Evolutionary conservation across 164 flowering plant species (phyloP).

Genomic region (Annona cherimola): DNA sequence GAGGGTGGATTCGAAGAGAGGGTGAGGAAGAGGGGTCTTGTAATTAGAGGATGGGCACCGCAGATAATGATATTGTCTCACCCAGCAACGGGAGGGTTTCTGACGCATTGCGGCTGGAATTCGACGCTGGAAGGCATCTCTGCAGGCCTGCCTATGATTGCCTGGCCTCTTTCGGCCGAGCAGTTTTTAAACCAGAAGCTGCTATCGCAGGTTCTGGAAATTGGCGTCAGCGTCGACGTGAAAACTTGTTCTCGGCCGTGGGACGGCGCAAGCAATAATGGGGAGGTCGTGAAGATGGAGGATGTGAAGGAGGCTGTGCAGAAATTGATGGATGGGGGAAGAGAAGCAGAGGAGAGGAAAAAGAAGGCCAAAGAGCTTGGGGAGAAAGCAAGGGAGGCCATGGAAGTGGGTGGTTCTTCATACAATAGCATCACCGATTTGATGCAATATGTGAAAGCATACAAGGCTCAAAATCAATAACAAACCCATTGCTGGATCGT

Average conservation of each 20-base stretch:
- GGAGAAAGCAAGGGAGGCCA: conserved; percentile 26
- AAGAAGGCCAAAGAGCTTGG: conserved; percentile 33
- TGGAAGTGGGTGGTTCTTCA: conserved; percentile 54
- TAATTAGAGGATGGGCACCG: conserved; percentile 69
- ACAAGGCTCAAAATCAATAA: too few relatives aligned
- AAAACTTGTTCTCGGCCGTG: conserved; percentile 31
- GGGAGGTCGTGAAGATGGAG: conserved; percentile 9
- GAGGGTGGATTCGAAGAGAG: conserved; percentile 38
- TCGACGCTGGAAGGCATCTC: conserved; percentile 50
- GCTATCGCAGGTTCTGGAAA: conserved; percentile 29
- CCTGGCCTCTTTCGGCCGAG: conserved; percentile 59
- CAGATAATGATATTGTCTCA: conserved; percentile 54
- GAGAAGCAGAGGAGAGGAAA: conserved; percentile 32
- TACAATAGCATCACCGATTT: conserved; percentile 22
- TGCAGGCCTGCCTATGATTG: conserved; percentile 53
- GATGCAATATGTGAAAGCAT: conserved; percentile 44
- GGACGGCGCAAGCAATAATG: conserved; percentile 28
- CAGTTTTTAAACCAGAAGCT: conserved; percentile 59
- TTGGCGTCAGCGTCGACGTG: conserved; percentile 43
- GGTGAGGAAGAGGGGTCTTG: conserved; percentile 37
- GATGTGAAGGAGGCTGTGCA: conserved; percentile 31
- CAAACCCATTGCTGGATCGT: too few relatives aligned
- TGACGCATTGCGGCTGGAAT: conserved; percentile 72
- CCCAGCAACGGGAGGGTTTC: conserved; percentile 42
- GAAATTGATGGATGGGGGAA: conserved; percentile 31